Conservation (phyloP, 2,329 filamentous ascomycete species). For the Colletotrichum sidae region DNA sequence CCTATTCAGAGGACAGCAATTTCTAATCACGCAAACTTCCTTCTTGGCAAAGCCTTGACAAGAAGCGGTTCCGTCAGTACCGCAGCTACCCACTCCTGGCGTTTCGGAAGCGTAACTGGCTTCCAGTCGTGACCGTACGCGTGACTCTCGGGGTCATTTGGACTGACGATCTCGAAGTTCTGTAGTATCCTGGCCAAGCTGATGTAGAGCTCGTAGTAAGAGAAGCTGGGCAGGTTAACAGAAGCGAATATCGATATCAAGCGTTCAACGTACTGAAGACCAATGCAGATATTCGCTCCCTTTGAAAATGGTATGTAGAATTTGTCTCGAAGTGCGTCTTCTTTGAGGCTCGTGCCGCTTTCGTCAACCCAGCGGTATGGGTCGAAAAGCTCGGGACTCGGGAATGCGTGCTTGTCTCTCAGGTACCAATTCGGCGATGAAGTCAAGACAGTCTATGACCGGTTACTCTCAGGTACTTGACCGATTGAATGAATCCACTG, state of each 20-base stretch:
- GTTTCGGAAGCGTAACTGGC: constrained; percentile 37
- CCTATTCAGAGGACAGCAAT: too few species aligned
- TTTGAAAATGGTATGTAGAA: constrained; percentile 46
- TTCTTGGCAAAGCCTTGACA: constrained; percentile 6
- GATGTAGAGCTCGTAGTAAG: constrained; percentile 7
- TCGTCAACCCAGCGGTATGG: constrained; percentile 43
- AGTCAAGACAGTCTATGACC: constrained; percentile 39
- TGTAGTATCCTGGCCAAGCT: constrained; percentile 1
- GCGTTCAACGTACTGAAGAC: constrained; percentile 41
- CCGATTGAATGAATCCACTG: background rate
- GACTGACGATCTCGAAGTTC: background rate
- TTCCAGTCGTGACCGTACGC: constrained; percentile 30
- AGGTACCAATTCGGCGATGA: constrained; percentile 47
- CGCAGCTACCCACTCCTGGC: constrained; percentile 42
- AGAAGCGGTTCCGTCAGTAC: constrained; percentile 17
- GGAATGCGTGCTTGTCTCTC: constrained; percentile 43
- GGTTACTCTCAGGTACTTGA: background rate
- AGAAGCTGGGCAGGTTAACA: constrained; percentile 2
- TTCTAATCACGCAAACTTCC: background rate
- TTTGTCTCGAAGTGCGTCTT: constrained; percentile 40
- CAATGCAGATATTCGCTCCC: constrained; percentile 44
- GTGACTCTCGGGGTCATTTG: background rate
- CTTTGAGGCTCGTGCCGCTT: constrained; percentile 19
- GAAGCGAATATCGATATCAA: background rate
- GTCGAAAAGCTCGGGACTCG: constrained; percentile 40